Evolutionary conservation across 345 rosid genomes (phyloP).

Genomic region (Citrus medica): DNA sequence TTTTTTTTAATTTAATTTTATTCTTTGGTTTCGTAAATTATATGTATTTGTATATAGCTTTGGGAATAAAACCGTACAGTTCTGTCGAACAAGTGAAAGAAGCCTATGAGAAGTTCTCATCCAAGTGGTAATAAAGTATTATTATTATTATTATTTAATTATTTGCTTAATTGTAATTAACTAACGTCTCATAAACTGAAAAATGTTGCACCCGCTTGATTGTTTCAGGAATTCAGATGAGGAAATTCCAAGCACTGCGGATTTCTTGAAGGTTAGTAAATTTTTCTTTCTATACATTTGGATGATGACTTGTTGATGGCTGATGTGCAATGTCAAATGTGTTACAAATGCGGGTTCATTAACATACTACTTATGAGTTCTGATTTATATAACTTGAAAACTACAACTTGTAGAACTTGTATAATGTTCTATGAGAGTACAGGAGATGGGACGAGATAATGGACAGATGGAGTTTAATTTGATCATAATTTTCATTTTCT

Average conservation of each 20-base stretch:
- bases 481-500: background rate
- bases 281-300: background rate
- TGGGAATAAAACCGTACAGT: slow-evolving; percentile 54
- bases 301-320: background rate
- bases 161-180: background rate
- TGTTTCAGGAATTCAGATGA: slow-evolving; percentile 55
- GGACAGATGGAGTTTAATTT: background rate
- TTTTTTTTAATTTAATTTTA: background rate
- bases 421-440: background rate
- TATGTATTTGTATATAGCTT: slow-evolving; percentile 24
- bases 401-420: background rate
- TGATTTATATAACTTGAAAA: no score
- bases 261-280: slow-evolving; percentile 63
- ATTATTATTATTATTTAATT: background rate
- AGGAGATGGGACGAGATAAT: background rate
- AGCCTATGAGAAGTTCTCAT: slow-evolving; percentile 59
- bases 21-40: slow-evolving; percentile 6
- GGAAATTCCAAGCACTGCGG: slow-evolving; percentile 36
- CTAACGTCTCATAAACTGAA: background rate
- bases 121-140: slow-evolving; percentile 44
- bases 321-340: background rate
- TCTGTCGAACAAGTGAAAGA: slow-evolving; percentile 60
- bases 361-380: no score
- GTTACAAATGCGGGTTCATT: background rate
- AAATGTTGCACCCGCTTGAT: background rate